phyloP scores from a whole-genome alignment of 164 flowering plant species.

The Chimonanthus salicifolius region DNA sequence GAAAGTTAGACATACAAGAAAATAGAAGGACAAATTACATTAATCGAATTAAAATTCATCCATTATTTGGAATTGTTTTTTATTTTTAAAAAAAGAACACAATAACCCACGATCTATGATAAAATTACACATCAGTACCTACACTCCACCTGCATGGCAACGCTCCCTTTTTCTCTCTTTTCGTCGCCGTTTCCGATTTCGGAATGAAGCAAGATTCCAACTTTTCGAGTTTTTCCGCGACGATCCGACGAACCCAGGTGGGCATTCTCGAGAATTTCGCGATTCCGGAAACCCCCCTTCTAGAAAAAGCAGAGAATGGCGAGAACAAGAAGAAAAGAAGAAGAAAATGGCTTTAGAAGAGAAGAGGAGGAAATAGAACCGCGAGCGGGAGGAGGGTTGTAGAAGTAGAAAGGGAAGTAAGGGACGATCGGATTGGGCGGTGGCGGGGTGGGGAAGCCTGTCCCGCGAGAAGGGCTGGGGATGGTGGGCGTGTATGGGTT shows the following conservation, averaged over 20 bases:
- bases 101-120: background rate
- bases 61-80: background rate
- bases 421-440: slow-evolving; percentile 89
- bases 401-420: slow-evolving; percentile 67
- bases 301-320: slow-evolving; percentile 14
- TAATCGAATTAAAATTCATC: too few species aligned
- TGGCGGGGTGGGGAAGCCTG: slow-evolving; percentile 35
- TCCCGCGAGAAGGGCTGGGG: slow-evolving; percentile 1
- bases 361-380: background rate
- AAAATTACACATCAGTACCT: slow-evolving; percentile 7
- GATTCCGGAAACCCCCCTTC: background rate
- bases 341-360: background rate
- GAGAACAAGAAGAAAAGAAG: background rate
- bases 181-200: background rate
- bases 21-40: too few species aligned
- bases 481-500: background rate
- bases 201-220: background rate
- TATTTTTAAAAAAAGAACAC: too few species aligned
- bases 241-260: background rate
- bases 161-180: background rate
- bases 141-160: background rate
- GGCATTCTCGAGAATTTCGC: slow-evolving; percentile 2
- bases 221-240: too few species aligned
- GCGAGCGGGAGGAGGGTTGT: slow-evolving; percentile 51
- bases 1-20: background rate